phyloP scores from a whole-genome alignment of 148 eudicot species.

The Heliosperma pusillum region DNA sequence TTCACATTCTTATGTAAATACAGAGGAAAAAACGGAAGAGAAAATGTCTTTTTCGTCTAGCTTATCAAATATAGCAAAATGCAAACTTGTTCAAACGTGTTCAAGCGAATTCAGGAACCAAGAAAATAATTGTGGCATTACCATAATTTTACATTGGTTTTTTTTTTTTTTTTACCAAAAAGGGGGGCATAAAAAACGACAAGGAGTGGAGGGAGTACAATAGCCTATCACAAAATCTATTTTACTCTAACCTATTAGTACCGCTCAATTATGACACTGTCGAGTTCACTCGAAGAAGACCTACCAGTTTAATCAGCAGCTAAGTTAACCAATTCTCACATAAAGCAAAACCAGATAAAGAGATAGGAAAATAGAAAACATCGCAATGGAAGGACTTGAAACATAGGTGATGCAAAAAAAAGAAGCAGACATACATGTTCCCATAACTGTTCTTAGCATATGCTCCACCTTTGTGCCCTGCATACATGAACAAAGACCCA shows the following conservation, averaged over 20 bases:
- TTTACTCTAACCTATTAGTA: background rate
- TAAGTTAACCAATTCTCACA: background rate
- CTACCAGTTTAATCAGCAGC: background rate
- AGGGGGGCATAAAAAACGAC: too few relatives aligned
- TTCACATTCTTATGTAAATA: too few relatives aligned
- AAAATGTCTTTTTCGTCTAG: too few relatives aligned
- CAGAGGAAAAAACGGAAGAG: too few relatives aligned
- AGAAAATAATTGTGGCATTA: too few relatives aligned
- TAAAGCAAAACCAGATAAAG: background rate
- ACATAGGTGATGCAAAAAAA: background rate
- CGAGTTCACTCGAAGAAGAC: background rate
- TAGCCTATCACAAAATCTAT: background rate
- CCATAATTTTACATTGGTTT: too few relatives aligned
- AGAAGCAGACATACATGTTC: conserved; percentile 57
- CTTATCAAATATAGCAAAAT: too few relatives aligned
- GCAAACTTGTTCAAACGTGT: too few relatives aligned
- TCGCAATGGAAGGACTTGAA: background rate
- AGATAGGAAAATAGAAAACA: background rate
- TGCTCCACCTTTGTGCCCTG: conserved; percentile 97
- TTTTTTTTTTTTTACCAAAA: too few relatives aligned
- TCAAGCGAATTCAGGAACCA: too few relatives aligned
- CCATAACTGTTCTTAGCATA: conserved; percentile 98
- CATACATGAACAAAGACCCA: conserved; percentile 98
- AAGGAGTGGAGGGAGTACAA: background rate
- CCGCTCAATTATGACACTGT: background rate